Evolutionary conservation across 768 basidiomycete species (phyloP), one percentile per base, ranked within the genome.

Genomic region (Inosperma sp.): DNA sequence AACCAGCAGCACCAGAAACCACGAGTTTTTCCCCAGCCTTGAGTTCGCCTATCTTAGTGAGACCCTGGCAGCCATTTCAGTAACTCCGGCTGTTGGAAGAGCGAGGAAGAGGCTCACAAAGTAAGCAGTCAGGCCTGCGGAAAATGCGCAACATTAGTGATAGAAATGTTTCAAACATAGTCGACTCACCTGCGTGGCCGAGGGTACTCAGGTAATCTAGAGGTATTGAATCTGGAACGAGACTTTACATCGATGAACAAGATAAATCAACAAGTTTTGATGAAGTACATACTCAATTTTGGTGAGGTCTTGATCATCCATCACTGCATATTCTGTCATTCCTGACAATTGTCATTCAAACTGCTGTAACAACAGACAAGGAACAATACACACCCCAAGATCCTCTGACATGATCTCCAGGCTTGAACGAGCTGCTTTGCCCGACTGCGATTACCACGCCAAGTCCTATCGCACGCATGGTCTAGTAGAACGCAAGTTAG

Each of bases 111-210:
- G 13, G 39, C 81, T 49, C 60, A 92, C 92, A 55, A 93, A 90
- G 66, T 93, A 96, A 4, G 93, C 93, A 5, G 93, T 95, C 63
- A 93, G 60, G 7, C 89, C 89, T 87, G n/a, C n/a, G n/a, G n/a
- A 60, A 14, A 53, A 22, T 7, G 5, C 27, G 2, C 12, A 35
- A 6, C 19, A 39, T 12, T 10, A 8, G 14, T 7, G 7, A 7
- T 17, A 36, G 10, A 17, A n/a, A 21, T 51, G 21, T 43, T 42
- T 10, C 29, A 40, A 13, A 47, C 7, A 19, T 43, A 13, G n/a
- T n/a, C 9, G n/a, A 37, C 78, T 23, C 57, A 88, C 89, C 91
- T 9, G 83, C 75, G 37, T 65, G 61, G 16, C 94, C 93, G n/a
- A 95, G 74, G 1, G 82, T 79, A 22, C 88, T 88, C 44, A 96